Evolutionary conservation across 306 rosid genomes (phyloP), one percentile per base, ranked within the genome.

Genomic region (Erythrophleum fordii): DNA sequence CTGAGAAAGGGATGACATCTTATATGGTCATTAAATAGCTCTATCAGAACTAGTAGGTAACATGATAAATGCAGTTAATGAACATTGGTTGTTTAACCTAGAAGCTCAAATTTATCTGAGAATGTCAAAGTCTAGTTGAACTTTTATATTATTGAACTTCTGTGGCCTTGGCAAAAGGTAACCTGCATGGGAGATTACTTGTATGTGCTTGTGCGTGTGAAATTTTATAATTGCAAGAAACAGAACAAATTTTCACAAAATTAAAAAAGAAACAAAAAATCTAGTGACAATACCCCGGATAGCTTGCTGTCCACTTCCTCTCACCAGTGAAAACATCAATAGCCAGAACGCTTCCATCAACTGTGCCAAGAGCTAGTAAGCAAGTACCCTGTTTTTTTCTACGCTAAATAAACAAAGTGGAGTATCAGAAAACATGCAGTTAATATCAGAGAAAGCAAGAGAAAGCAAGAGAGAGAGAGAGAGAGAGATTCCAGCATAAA

Each of bases 281-380:
- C 3, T 0, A 37, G 22, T 31, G 76, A 52, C 66, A 85, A 17
- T 87, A 87, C 90, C 91, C 59, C 9, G 77, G 76, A 73, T 83
- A 78, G 70, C 80, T 81, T 45, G 80, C 52, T 52, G 81, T 77
- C 88, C 89, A 87, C 77, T 87, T 87, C 58, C 11, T 85, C 56
- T 85, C 87, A 22, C 89, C 77, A 56, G 81, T 83, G 61, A 62
- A 83, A 81, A 82, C 88, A 81, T 87, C 83, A 34, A 85, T 51
- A 71, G 45, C 89, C 45, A 79, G 70, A 59, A 89, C 65, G 3
- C 76, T 75, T 73, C 91, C 93, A 73, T 81, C 76, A 28, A 45
- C 60, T 25, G 78, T 42, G 49, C 85, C 85, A 4, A 89, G 89
- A 73, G 85, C 91, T 56, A 89, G 62, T 64, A 89, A 74, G 73